A percentile compares a stretch with the other conserved stretches of the same genome.
These are phyloP conservation scores for Candida gorgasii DNA, from an alignment of 805 yeast genomes.

Conservation along the genomic window DNA sequence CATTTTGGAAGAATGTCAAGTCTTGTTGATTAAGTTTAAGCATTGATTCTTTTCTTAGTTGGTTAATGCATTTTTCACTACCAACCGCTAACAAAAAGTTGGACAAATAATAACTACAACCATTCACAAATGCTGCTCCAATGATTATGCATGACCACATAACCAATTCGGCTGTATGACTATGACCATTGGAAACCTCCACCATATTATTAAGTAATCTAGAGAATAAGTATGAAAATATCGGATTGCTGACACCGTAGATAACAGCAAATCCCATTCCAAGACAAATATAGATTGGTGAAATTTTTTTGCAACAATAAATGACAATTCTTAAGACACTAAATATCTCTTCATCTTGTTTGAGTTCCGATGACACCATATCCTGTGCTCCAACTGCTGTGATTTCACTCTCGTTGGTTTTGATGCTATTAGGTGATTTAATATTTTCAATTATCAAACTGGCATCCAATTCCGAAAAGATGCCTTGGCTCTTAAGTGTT, in stretches of 20 bases:
- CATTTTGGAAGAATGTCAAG: conserved; percentile 50
- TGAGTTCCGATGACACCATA: background rate
- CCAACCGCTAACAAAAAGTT: conserved; percentile 51
- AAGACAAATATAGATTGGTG: conserved; percentile 24
- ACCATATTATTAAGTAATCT: conserved; percentile 65
- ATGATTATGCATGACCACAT: conserved; percentile 73
- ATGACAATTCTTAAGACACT: conserved; percentile 25
- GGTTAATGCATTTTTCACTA: conserved; percentile 68
- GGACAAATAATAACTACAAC: conserved; percentile 53
- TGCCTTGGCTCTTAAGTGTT: conserved; percentile 29
- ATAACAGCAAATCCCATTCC: conserved; percentile 58
- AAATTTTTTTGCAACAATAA: conserved; percentile 22
- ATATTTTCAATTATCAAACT: no score
- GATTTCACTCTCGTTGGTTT: background rate
- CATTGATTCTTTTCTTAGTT: conserved; percentile 53
- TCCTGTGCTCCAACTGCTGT: background rate
- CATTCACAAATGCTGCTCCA: conserved; percentile 63
- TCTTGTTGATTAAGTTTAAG: conserved; percentile 51
- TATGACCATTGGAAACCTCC: conserved; percentile 36
- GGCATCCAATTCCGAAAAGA: no score
- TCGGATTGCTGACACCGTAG: conserved; percentile 69
- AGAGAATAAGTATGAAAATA: conserved; percentile 78
- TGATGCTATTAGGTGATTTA: background rate
- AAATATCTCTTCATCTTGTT: conserved; percentile 17
- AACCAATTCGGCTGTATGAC: conserved; percentile 32